A percentile compares a stretch with the other conserved stretches of the same genome.
Evolutionary conservation across 805 yeast genomes (phyloP).

Genomic region (Ogataea parapolymorpha): DNA sequence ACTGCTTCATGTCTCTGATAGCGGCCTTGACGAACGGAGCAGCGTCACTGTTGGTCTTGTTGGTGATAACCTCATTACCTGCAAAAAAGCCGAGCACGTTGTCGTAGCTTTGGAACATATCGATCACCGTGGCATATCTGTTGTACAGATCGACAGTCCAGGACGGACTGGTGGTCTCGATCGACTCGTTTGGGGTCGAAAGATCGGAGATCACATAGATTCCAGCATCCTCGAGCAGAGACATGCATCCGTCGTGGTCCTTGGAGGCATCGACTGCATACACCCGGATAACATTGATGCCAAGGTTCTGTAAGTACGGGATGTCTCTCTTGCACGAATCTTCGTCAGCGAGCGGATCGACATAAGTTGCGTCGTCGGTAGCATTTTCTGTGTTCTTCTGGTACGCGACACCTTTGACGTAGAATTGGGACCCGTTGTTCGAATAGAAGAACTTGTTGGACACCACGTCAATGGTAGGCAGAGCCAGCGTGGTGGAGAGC

Average conservation of each 20-base stretch:
- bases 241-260: slow-evolving; percentile 78
- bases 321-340: slow-evolving; percentile 75
- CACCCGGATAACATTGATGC: slow-evolving; percentile 78
- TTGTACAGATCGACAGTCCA: slow-evolving; percentile 73
- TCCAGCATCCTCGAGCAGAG: slow-evolving; percentile 73
- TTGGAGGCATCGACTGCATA: slow-evolving; percentile 75
- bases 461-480: slow-evolving; percentile 54
- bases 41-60: slow-evolving; percentile 75
- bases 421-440: slow-evolving; percentile 75
- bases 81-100: slow-evolving; percentile 94
- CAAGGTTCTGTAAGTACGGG: slow-evolving; percentile 65
- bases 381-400: slow-evolving; percentile 61
- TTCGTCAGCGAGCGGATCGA: slow-evolving; percentile 78
- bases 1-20: slow-evolving; percentile 78
- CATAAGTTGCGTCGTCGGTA: slow-evolving; percentile 33
- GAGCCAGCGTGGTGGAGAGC: slow-evolving; percentile 23
- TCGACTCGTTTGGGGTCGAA: slow-evolving; percentile 78
- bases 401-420: slow-evolving; percentile 83
- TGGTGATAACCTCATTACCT: slow-evolving; percentile 95
- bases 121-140: slow-evolving; percentile 81
- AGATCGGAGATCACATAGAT: slow-evolving; percentile 90
- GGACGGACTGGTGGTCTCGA: slow-evolving; percentile 69
- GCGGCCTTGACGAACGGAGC: slow-evolving; percentile 97
- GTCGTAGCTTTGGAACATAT: slow-evolving; percentile 68
- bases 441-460: slow-evolving; percentile 78